Percentiles rank a stretch among this genome's conserved stretches.
Conservation (phyloP, 1,284 basidiomycete species). For the Melampsora larici-populina region DNA sequence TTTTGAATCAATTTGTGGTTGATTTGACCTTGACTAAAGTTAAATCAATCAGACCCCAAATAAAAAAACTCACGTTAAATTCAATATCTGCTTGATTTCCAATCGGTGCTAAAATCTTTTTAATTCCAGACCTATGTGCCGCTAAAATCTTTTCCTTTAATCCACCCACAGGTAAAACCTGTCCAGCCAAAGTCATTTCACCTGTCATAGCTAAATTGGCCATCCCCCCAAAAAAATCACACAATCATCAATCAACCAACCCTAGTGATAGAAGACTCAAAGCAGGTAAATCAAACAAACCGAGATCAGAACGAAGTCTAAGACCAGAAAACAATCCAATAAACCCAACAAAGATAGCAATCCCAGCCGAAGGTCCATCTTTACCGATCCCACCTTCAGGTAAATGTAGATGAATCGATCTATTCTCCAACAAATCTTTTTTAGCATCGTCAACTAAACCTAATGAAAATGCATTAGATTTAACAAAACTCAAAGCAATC, state of each 20-base stretch:
- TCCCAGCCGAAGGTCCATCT: conserved; percentile 94
- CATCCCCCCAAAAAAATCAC: too few relatives aligned
- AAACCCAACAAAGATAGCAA: conserved; percentile 84
- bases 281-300: conserved; percentile 57
- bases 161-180: conserved; percentile 87
- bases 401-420: conserved; percentile 90
- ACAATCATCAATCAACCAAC: too few relatives aligned
- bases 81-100: conserved; percentile 88
- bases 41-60: too few relatives aligned
- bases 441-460: conserved; percentile 74
- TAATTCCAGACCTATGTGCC: conserved; percentile 88
- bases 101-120: conserved; percentile 79
- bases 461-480: conserved; percentile 79
- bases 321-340: conserved; percentile 84
- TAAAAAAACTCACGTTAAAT: conserved; percentile 76
- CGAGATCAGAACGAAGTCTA: conserved; percentile 76
- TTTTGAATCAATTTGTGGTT: too few relatives aligned
- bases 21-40: too few relatives aligned
- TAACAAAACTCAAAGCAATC: conserved; percentile 89
- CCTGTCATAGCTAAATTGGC: conserved; percentile 75
- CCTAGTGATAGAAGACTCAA: too few relatives aligned
- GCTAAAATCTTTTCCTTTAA: conserved; percentile 76
- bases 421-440: conserved; percentile 71
- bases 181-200: conserved; percentile 85
- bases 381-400: conserved; percentile 96